Evolutionary conservation across 306 rosid species (phyloP), one percentile per base, ranked within the genome.

Genomic region (Begonia fuchsioides): DNA sequence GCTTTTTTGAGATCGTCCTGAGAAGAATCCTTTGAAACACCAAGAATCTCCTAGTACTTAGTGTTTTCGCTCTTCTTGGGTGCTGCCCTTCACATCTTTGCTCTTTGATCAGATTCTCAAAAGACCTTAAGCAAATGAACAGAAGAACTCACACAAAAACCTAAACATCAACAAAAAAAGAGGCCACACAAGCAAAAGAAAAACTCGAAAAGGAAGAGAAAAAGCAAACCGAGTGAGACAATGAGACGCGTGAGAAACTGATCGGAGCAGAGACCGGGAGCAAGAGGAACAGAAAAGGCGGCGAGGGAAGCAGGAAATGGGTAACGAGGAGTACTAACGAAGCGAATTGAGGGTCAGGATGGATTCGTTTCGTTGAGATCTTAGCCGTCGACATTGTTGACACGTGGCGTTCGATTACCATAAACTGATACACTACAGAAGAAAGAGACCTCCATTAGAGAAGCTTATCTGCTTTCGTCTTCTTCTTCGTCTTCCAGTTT

Each of bases 1-100:
- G 77, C 77, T 59, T 71, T 71, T 57, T 71, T 71, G 3, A 71
- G 77, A 57, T 71, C 77, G 35, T 71, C 77, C 47, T 71, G 77
- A 38, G 72, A 61, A 41, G 77, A 68, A 51, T 11, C 50, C 56
- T 66, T 71, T 2, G 77, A 46, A 10, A 71, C 72, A 47, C 77
- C 77, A 12, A 71, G 69, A 17, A 71, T 20, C 62, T 66, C 72
- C 39, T 71, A 71, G 59, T 66, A 71, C 64, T 65, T 70, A 2
- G 71, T 70, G 59, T 70, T 70, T 14, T 70, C 68, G 53, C 76
- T 70, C 45, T 65, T 70, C 76, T 65, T 70, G 14, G 76, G 76
- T 32, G 64, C 71, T 43, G 71, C 65, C 43, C 76, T 71, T 56
- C 64, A 70, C 76, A 70, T 70, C 13, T 12, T 70, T 17, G 39